Percentiles rank a stretch among this genome's conserved stretches.
Conservation (phyloP, 176 grass and related monocot genomes). For the Ananas comosus region DNA sequence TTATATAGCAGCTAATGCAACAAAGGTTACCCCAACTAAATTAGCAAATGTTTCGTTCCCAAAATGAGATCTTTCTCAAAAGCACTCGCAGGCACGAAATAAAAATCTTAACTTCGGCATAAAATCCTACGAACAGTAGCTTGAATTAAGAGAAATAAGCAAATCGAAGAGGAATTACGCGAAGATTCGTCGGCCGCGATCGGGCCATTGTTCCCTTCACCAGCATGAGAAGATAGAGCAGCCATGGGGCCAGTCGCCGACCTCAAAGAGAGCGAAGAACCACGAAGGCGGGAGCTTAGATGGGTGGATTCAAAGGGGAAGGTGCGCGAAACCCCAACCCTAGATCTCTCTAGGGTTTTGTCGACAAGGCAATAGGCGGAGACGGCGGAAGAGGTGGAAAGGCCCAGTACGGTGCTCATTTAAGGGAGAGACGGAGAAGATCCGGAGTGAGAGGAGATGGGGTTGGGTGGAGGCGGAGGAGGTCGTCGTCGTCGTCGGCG, state of each 20-base stretch:
- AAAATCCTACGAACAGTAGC: background rate
- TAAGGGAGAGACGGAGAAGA: background rate
- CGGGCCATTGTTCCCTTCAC: conserved; percentile 21
- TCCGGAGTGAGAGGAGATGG: conserved; percentile 3
- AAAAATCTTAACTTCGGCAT: background rate
- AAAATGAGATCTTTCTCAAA: no score
- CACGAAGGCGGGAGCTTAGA: background rate
- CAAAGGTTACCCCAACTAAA: no score
- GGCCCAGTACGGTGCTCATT: background rate
- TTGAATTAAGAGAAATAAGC: background rate
- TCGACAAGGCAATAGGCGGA: background rate
- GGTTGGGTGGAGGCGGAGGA: conserved; percentile 11
- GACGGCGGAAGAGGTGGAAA: background rate
- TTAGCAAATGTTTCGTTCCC: no score
- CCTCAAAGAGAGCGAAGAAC: conserved; percentile 1
- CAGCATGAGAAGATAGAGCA: conserved; percentile 6
- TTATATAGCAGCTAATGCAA: no score
- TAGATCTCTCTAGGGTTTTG: background rate
- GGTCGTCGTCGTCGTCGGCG: conserved; percentile 6
- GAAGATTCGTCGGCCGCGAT: background rate
- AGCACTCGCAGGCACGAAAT: background rate
- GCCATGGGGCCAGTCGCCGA: conserved; percentile 10
- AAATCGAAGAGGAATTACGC: conserved; percentile 10
- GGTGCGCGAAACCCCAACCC: background rate
- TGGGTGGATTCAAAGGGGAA: background rate